phyloP scores from a whole-genome alignment of 1,139 yeast species.

The Magnusiomyces tetraspermus region DNA sequence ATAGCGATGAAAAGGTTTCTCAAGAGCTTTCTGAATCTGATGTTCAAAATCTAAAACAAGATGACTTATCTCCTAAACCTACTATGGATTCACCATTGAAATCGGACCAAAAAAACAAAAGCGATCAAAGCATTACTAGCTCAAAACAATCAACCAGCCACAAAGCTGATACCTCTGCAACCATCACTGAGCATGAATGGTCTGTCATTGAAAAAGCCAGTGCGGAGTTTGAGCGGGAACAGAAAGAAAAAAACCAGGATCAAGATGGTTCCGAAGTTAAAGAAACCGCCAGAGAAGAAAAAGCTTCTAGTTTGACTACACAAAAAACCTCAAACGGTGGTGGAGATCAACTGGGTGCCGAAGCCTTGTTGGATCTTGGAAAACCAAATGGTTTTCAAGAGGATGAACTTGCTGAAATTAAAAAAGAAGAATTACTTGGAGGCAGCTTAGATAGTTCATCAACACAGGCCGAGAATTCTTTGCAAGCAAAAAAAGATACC shows the following conservation, averaged over 20 bases:
- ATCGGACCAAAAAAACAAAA: too few relatives aligned
- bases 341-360: slow-evolving; percentile 19
- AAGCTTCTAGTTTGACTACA: not conserved
- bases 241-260: not conserved
- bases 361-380: slow-evolving; percentile 27
- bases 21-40: too few relatives aligned
- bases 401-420: too few relatives aligned
- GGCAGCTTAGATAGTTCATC: too few relatives aligned
- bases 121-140: not conserved
- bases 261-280: not conserved
- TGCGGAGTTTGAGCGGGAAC: not conserved
- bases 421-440: too few relatives aligned
- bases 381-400: slow-evolving; percentile 17
- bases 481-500: too few relatives aligned
- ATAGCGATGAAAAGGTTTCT: not conserved
- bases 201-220: not conserved
- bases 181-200: slow-evolving; percentile 2
- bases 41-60: too few relatives aligned
- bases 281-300: not conserved
- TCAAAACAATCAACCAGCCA: not conserved
- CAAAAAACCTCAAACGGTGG: not conserved
- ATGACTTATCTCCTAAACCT: too few relatives aligned
- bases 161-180: not conserved
- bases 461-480: too few relatives aligned
- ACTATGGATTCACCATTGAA: too few relatives aligned